A percentile compares a stretch with the other conserved stretches of the same genome.
phyloP scores from a whole-genome alignment of 306 rosid genomes.

The Canavalia gladiata region DNA sequence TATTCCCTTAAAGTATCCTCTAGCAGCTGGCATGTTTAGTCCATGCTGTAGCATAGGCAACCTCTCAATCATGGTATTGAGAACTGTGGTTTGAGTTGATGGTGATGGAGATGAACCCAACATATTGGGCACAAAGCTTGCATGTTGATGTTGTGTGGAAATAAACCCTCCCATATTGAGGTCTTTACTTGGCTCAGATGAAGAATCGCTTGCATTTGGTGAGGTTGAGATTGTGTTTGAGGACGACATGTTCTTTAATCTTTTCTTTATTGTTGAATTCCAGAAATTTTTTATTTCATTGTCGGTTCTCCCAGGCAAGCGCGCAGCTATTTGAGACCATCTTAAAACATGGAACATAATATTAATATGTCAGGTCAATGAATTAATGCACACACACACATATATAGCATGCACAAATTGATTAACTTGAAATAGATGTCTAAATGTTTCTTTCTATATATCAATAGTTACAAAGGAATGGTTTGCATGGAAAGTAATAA shows the following conservation, averaged over 20 bases:
- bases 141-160: conserved; percentile 47
- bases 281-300: conserved; percentile 96
- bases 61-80: conserved; percentile 62
- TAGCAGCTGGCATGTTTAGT: conserved; percentile 45
- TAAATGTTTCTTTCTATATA: background rate
- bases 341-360: conserved; percentile 51
- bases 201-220: conserved; percentile 73
- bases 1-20: conserved; percentile 50
- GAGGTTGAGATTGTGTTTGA: conserved; percentile 53
- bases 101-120: conserved; percentile 57
- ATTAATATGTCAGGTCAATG: conserved; percentile 42
- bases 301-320: conserved; percentile 91
- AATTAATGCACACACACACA: background rate
- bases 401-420: background rate
- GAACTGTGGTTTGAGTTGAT: conserved; percentile 47
- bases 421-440: conserved; percentile 12
- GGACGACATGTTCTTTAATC: conserved; percentile 75
- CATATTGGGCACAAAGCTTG: conserved; percentile 51
- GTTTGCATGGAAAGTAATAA: conserved; percentile 55
- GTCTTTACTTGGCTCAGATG: conserved; percentile 56
- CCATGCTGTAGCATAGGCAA: conserved; percentile 57
- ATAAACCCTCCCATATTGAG: conserved; percentile 52
- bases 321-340: conserved; percentile 99
- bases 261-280: conserved; percentile 96
- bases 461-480: conserved; percentile 28